Percentiles rank a stretch among this genome's conserved stretches.
These are phyloP conservation scores for Cryphonectria naterciae DNA, from an alignment of 2,329 filamentous ascomycete genomes.

Conservation along the genomic window DNA sequence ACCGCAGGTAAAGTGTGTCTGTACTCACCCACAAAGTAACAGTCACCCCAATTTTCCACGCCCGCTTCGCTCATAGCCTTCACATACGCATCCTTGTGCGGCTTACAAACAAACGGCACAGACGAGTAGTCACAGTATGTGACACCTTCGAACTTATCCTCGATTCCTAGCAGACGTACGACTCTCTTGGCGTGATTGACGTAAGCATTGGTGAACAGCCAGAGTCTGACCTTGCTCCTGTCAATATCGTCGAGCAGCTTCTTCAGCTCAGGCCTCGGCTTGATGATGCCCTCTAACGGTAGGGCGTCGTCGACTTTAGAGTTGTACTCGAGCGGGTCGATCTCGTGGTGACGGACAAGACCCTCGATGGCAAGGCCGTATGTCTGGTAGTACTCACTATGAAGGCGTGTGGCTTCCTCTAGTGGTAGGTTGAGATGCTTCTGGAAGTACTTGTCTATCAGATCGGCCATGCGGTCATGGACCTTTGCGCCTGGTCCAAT, in stretches of 20 bases:
- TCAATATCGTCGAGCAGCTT: slow-evolving; percentile 82
- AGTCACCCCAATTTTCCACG: slow-evolving; percentile 68
- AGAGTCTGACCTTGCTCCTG: slow-evolving; percentile 78
- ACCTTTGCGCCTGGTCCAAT: slow-evolving; percentile 68
- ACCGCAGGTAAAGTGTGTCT: accelerated
- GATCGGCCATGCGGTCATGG: slow-evolving; percentile 82
- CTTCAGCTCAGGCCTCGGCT: slow-evolving; percentile 75
- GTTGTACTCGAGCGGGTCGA: slow-evolving; percentile 95
- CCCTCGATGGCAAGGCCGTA: slow-evolving; percentile 98
- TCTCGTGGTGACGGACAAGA: slow-evolving; percentile 89
- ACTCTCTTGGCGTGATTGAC: slow-evolving; percentile 85
- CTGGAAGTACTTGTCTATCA: slow-evolving; percentile 71
- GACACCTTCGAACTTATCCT: slow-evolving; percentile 90
- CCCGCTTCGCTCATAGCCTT: slow-evolving; percentile 89
- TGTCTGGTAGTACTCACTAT: slow-evolving; percentile 90
- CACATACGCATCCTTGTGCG: slow-evolving; percentile 77
- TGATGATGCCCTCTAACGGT: slow-evolving; percentile 82
- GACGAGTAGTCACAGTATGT: slow-evolving; percentile 90
- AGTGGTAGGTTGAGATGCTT: slow-evolving; percentile 73
- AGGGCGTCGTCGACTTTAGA: slow-evolving; percentile 91
- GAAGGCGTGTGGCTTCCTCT: slow-evolving; percentile 82
- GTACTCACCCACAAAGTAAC: slow-evolving; percentile 87
- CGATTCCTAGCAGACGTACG: slow-evolving; percentile 76
- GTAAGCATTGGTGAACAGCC: slow-evolving; percentile 97
- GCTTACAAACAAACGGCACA: slow-evolving; percentile 82